A percentile compares a stretch with the other conserved stretches of the same genome.
Conservation (phyloP, 2,329 filamentous ascomycete genomes). For the Talaromyces pinophilus region DNA sequence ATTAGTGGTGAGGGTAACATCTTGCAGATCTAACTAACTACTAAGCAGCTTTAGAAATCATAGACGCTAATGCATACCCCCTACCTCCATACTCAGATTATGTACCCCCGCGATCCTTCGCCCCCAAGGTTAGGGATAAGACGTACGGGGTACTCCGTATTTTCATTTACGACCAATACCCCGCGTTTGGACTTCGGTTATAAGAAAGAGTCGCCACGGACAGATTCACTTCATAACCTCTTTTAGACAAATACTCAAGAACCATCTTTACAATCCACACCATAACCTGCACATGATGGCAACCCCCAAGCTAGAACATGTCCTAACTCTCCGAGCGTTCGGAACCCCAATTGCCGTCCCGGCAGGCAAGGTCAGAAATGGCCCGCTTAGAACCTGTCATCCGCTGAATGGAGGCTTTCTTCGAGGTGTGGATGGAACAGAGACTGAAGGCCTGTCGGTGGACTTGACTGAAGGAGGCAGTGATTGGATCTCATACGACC, state of each 20-base stretch:
- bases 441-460: not conserved
- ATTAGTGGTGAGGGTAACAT: not conserved
- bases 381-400: not conserved
- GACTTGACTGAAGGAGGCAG: not conserved
- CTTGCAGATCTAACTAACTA: not conserved
- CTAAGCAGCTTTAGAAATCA: not conserved
- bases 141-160: not conserved
- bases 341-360: not conserved
- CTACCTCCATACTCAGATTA: not conserved
- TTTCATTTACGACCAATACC: not conserved
- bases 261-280: not conserved
- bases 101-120: not conserved
- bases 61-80: not conserved
- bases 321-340: not conserved
- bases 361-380: not conserved
- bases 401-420: not conserved
- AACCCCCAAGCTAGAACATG: not conserved
- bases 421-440: not conserved
- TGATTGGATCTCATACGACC: conserved; percentile 4
- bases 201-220: not conserved
- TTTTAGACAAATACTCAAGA: not conserved
- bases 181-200: not conserved
- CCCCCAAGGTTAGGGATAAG: not conserved
- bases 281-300: not conserved
- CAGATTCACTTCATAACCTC: not conserved